Conservation (phyloP, 345 rosid species). For the Lepidium didymum region DNA sequence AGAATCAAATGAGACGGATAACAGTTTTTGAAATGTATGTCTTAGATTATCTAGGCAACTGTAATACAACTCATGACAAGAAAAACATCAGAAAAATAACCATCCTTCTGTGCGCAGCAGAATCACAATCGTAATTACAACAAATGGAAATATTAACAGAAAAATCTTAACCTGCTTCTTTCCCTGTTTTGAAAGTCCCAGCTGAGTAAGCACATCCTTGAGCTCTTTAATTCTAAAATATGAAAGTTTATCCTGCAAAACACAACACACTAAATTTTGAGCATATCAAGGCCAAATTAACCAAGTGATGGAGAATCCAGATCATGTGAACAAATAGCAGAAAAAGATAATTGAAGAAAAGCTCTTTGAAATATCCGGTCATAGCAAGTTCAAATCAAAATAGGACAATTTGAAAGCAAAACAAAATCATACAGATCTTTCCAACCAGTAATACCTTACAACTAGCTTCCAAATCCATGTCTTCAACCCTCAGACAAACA, state of each 20-base stretch:
- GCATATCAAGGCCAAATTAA: neutral
- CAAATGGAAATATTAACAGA: neutral
- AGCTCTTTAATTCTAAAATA: constrained; percentile 92
- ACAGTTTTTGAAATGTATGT: too few species aligned
- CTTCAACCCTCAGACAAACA: neutral
- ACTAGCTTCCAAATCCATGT: constrained; percentile 69
- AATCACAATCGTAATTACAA: neutral
- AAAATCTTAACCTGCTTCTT: constrained; percentile 69
- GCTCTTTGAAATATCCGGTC: neutral
- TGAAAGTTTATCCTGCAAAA: constrained; percentile 65
- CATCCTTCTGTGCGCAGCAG: too few species aligned
- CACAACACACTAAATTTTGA: neutral
- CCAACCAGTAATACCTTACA: constrained; percentile 54
- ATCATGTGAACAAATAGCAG: too few species aligned
- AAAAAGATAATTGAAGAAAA: neutral
- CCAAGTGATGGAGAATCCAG: too few species aligned
- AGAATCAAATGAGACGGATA: too few species aligned
- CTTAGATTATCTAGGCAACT: too few species aligned
- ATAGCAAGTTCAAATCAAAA: too few species aligned
- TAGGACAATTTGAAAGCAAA: too few species aligned
- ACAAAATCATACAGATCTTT: too few species aligned
- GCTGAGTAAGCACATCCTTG: constrained; percentile 72
- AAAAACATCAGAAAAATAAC: too few species aligned
- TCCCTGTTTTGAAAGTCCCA: constrained; percentile 94
- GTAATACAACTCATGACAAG: too few species aligned